Conservation (phyloP, 2,329 filamentous ascomycete genomes). For the Calycina herbarum region DNA sequence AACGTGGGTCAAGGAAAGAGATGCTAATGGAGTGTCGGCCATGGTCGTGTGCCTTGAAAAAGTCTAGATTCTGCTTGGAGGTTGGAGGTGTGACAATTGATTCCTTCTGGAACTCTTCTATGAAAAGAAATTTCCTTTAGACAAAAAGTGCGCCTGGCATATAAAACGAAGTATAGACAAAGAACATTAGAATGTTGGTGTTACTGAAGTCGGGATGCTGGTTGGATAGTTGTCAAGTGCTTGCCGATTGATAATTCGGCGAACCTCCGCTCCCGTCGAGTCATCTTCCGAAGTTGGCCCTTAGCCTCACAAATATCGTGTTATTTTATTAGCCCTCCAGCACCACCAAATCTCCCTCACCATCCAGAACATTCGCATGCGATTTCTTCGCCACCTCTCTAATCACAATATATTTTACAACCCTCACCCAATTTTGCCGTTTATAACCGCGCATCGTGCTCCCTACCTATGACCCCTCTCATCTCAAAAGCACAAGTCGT, state of each 20-base stretch:
- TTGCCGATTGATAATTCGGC: background rate
- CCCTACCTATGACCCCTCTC: conserved; percentile 26
- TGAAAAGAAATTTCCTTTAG: background rate
- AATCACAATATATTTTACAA: background rate
- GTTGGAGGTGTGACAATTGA: background rate
- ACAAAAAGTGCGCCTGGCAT: background rate
- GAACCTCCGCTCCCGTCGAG: conserved; percentile 13
- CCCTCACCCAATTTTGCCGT: conserved; percentile 5
- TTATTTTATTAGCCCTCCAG: background rate
- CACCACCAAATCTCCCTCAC: background rate
- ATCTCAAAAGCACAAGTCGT: conserved; percentile 26
- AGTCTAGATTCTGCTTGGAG: background rate
- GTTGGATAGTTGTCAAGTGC: background rate
- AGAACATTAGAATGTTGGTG: background rate
- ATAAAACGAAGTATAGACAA: background rate
- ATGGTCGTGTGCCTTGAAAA: conserved; percentile 25
- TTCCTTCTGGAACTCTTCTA: background rate
- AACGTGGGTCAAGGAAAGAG: conserved; percentile 91
- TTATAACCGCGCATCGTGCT: background rate
- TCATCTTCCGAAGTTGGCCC: too few relatives aligned
- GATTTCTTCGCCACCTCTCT: conserved; percentile 13
- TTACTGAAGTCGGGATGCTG: background rate
- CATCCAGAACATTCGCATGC: conserved; percentile 10
- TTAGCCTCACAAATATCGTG: background rate
- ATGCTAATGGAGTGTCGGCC: conserved; percentile 66